Evolutionary conservation across 2,329 filamentous ascomycete species (phyloP).

Genomic region (Albophoma yamanashiensis): DNA sequence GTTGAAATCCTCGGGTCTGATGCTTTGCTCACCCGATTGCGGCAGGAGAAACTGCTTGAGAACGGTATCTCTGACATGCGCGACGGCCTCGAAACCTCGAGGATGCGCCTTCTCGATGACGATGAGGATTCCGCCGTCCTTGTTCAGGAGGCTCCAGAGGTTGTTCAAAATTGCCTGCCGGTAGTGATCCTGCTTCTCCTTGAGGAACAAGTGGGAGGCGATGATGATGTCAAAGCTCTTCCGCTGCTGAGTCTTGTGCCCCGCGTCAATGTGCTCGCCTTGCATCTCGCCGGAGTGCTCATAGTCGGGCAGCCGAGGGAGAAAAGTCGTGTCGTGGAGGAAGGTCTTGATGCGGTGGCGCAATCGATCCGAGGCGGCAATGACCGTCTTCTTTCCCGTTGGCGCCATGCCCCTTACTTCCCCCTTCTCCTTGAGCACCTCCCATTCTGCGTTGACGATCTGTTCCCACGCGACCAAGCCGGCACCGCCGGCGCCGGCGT

Average conservation of each 20-base stretch:
- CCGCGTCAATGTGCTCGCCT: constrained; percentile 48
- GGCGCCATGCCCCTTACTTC: constrained; percentile 32
- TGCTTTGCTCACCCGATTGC: constrained; percentile 24
- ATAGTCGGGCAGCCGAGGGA: constrained; percentile 86
- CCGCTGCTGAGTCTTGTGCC: constrained; percentile 41
- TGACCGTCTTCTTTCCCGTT: constrained; percentile 66
- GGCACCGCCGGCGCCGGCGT: constrained; percentile 65
- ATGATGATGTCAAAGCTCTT: constrained; percentile 88
- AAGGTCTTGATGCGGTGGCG: constrained; percentile 66
- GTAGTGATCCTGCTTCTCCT: constrained; percentile 62
- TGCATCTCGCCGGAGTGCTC: constrained; percentile 52
- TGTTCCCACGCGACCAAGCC: constrained; percentile 68
- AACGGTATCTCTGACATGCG: constrained; percentile 69
- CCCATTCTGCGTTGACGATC: constrained; percentile 72
- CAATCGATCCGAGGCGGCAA: constrained; percentile 66
- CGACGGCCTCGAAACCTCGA: constrained; percentile 85
- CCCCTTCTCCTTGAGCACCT: constrained; percentile 47
- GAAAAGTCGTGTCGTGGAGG: constrained; percentile 80
- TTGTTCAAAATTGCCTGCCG: constrained; percentile 76
- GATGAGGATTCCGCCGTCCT: constrained; percentile 76
- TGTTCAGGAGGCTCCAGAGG: constrained; percentile 77
- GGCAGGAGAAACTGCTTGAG: constrained; percentile 61
- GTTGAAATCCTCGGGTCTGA: constrained; percentile 26
- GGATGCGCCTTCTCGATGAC: constrained; percentile 86
- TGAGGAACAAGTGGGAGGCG: constrained; percentile 73